Evolutionary conservation across 345 rosid species (phyloP).

Genomic region (Arabis alpina): DNA sequence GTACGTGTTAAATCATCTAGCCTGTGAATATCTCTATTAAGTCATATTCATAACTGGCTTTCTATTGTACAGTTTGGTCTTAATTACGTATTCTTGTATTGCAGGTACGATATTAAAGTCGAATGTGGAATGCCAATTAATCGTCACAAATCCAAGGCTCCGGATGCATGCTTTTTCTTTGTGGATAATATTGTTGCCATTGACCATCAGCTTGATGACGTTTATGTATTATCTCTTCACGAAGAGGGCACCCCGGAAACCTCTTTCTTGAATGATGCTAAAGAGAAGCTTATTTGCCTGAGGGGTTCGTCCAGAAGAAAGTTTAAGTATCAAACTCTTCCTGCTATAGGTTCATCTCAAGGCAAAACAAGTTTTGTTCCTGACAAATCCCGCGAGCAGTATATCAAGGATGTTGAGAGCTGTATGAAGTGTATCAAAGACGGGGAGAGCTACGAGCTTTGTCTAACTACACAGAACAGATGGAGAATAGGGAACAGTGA

Average conservation of each 20-base stretch:
- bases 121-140: conserved; percentile 80
- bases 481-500: conserved; percentile 56
- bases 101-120: conserved; percentile 87
- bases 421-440: conserved; percentile 81
- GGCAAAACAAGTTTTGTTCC: conserved; percentile 52
- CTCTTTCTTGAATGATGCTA: conserved; percentile 70
- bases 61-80: conserved; percentile 2
- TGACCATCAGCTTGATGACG: conserved; percentile 74
- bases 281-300: conserved; percentile 61
- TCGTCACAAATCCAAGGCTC: conserved; percentile 73
- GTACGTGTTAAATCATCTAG: conserved; percentile 51
- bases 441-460: conserved; percentile 98
- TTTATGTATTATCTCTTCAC: conserved; percentile 68
- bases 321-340: conserved; percentile 40
- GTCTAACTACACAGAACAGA: conserved; percentile 82
- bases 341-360: conserved; percentile 31
- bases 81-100: conserved; percentile 16
- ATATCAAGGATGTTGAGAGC: conserved; percentile 65
- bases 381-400: conserved; percentile 71
- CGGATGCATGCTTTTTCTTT: conserved; percentile 97
- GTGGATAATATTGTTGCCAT: conserved; percentile 73
- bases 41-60: background rate
- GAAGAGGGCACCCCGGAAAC: conserved; percentile 46
- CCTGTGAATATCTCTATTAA: conserved; percentile 12
- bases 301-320: conserved; percentile 42